These are phyloP conservation scores for Leccinellum albellum DNA, from an alignment of 768 basidiomycete genomes.

Conservation along the genomic window DNA sequence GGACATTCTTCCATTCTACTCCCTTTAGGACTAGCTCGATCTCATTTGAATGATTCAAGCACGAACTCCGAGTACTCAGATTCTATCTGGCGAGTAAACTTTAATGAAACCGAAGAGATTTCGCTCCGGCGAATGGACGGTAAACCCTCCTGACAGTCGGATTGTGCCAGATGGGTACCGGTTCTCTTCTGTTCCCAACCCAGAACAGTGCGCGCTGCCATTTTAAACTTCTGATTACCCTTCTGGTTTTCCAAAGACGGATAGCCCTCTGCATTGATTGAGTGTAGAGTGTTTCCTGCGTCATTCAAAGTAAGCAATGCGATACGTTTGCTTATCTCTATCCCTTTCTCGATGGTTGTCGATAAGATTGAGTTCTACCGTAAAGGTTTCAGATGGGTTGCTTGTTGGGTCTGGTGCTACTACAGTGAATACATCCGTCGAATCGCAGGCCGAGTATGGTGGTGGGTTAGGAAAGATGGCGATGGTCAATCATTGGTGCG, in stretches of 20 bases:
- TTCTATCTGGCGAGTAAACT: neutral
- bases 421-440: slow-evolving; percentile 3
- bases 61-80: neutral
- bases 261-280: neutral
- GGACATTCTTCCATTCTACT: slow-evolving; percentile 4
- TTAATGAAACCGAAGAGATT: neutral
- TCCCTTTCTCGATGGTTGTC: neutral
- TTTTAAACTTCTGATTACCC: too few species aligned
- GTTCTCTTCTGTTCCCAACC: neutral
- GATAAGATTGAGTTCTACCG: neutral
- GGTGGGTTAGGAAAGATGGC: slow-evolving; percentile 35
- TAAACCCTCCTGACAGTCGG: neutral
- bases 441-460: slow-evolving; percentile 34
- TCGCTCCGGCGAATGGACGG: neutral
- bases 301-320: slow-evolving; percentile 5
- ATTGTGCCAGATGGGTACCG: neutral
- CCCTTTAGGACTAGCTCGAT: slow-evolving; percentile 1
- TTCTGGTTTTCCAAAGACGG: neutral
- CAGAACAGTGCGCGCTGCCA: neutral
- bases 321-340: too few species aligned
- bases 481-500: slow-evolving; percentile 45
- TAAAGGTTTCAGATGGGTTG: neutral
- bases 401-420: slow-evolving; percentile 2
- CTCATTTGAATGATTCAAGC: slow-evolving; percentile 1
- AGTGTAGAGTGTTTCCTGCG: slow-evolving; percentile 2